phyloP scores from a whole-genome alignment of 768 basidiomycete species.

The Pleurotus salmoneostramineus region DNA sequence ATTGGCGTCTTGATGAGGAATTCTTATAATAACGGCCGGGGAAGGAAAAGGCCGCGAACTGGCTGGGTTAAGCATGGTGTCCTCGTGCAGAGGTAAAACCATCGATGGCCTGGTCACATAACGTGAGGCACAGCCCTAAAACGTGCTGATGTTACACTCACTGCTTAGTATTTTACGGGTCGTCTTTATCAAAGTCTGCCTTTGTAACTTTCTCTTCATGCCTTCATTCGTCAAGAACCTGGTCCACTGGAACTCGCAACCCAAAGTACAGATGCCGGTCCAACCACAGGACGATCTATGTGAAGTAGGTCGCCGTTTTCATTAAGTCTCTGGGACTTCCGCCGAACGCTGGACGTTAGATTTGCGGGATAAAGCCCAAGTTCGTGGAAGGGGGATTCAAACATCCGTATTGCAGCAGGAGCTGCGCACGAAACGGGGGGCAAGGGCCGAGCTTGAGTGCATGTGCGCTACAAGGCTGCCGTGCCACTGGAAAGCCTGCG shows the following conservation, averaged over 20 bases:
- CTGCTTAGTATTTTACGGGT: constrained; percentile 2
- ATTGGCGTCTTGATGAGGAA: neutral
- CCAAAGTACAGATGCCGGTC: constrained; percentile 19
- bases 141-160: constrained; percentile 6
- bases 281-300: constrained; percentile 34
- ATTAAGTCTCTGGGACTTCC: neutral
- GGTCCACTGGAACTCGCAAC: constrained; percentile 35
- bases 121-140: constrained; percentile 1
- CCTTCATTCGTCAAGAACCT: constrained; percentile 37
- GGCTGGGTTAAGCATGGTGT: constrained; percentile 3
- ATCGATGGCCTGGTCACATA: neutral
- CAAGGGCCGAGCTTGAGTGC: constrained; percentile 31
- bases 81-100: constrained; percentile 1
- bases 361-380: constrained; percentile 57
- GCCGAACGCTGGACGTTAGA: constrained; percentile 25
- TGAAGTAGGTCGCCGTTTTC: constrained; percentile 28
- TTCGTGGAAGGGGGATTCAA: constrained; percentile 56
- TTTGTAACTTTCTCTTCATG: constrained; percentile 11
- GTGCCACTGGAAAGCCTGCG: constrained; percentile 42
- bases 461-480: constrained; percentile 50
- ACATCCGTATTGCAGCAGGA: constrained; percentile 59
- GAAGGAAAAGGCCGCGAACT: neutral
- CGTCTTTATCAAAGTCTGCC: neutral
- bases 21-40: constrained; percentile 1
- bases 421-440: constrained; percentile 47